Percentiles rank a stretch among this genome's conserved stretches.
phyloP scores from a whole-genome alignment of 2,329 filamentous ascomycete species.

The Tolypocladium inflatum region DNA sequence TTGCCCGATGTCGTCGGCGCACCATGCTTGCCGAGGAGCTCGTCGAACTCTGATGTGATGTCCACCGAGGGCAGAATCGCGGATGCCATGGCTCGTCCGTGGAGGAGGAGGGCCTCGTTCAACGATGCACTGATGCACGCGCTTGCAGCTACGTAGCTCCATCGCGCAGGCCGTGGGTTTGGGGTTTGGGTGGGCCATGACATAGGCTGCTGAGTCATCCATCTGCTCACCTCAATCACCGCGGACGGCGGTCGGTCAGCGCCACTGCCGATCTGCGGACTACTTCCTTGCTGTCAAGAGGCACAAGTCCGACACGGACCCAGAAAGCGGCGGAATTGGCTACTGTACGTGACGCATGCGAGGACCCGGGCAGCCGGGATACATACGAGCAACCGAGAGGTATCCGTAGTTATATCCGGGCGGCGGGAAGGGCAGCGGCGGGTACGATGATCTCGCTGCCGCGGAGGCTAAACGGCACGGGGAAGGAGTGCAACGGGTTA shows the following conservation, averaged over 20 bases:
- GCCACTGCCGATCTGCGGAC: not conserved
- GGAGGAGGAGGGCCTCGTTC: not conserved
- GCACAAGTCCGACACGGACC: not conserved
- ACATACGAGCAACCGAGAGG: not conserved
- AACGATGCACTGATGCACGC: not conserved
- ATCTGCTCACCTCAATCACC: not conserved
- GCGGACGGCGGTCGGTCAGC: not conserved
- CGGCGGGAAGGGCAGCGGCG: not conserved
- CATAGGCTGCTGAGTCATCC: slow-evolving; percentile 2
- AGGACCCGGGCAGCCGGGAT: too few species aligned
- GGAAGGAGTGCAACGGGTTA: not conserved
- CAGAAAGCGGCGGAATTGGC: not conserved
- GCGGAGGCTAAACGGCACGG: not conserved
- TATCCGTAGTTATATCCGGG: not conserved
- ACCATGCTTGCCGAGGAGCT: slow-evolving; percentile 52
- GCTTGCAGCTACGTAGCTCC: not conserved
- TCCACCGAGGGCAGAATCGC: slow-evolving; percentile 35
- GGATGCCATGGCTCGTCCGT: not conserved
- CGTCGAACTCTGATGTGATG: slow-evolving; percentile 60
- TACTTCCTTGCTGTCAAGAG: not conserved
- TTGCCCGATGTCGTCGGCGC: slow-evolving; percentile 38
- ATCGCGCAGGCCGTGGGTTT: not conserved
- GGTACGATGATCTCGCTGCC: not conserved
- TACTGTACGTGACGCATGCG: not conserved
- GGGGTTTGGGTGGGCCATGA: not conserved